These are phyloP conservation scores for Macadamia tetraphylla DNA, from an alignment of 164 flowering plant genomes.

Conservation along the genomic window DNA sequence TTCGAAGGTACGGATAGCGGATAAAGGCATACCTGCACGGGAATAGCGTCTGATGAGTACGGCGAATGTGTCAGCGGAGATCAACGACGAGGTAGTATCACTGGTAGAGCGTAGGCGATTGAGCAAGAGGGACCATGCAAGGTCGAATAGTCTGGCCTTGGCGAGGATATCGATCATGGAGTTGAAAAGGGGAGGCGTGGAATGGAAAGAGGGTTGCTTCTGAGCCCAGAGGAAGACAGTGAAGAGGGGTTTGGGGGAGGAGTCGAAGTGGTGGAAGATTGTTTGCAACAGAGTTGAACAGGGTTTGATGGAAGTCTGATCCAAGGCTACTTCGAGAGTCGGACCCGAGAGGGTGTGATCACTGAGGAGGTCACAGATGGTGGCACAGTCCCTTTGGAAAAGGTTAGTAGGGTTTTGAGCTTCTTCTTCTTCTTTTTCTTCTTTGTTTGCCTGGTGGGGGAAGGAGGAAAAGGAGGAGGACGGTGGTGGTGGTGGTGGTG, in stretches of 20 bases:
- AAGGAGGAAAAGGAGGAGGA: not conserved
- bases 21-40: constrained; percentile 50
- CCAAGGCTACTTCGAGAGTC: constrained; percentile 41
- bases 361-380: constrained; percentile 29
- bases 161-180: constrained; percentile 49
- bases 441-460: not conserved
- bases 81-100: constrained; percentile 16
- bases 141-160: constrained; percentile 51
- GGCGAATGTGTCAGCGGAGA: constrained; percentile 38
- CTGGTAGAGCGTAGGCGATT: constrained; percentile 19
- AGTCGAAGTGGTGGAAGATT: constrained; percentile 43
- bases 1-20: constrained; percentile 63
- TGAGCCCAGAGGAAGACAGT: constrained; percentile 57
- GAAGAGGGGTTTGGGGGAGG: constrained; percentile 53
- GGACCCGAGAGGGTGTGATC: constrained; percentile 28
- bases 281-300: constrained; percentile 23
- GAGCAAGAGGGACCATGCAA: constrained; percentile 58
- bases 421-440: not conserved
- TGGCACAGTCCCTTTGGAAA: constrained; percentile 23
- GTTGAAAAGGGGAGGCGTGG: constrained; percentile 38
- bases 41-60: constrained; percentile 60
- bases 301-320: constrained; percentile 38
- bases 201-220: constrained; percentile 34
- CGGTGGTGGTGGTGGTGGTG: not conserved
- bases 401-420: constrained; percentile 21